These are phyloP conservation scores for Candida frijolesensis DNA, from an alignment of 1,139 yeast species.

Conservation along the genomic window DNA sequence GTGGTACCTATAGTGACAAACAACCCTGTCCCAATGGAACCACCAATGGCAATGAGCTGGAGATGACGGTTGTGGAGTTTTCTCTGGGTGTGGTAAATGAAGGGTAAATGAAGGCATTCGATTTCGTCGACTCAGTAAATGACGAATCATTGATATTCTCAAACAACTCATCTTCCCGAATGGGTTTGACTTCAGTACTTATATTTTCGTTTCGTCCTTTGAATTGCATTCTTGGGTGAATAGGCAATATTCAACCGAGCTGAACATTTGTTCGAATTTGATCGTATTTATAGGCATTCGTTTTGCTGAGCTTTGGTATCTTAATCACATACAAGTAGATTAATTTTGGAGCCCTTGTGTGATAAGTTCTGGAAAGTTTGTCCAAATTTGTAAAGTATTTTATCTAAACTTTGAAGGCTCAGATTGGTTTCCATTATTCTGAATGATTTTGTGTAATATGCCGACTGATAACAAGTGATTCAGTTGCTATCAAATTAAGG, in stretches of 20 bases:
- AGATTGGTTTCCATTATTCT: not conserved
- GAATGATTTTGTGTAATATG: not conserved
- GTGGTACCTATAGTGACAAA: slow-evolving; percentile 50
- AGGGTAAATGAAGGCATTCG: not conserved
- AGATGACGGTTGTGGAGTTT: slow-evolving; percentile 48
- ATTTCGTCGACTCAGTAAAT: too few relatives aligned
- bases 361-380: not conserved
- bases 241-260: not conserved
- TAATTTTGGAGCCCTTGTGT: not conserved
- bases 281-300: not conserved
- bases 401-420: not conserved
- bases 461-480: not conserved
- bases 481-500: too few relatives aligned
- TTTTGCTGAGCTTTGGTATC: not conserved
- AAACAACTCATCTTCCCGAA: not conserved
- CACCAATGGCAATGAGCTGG: slow-evolving; percentile 67
- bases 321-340: not conserved
- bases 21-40: slow-evolving; percentile 66
- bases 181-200: not conserved
- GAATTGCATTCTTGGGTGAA: not conserved
- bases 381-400: not conserved
- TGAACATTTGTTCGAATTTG: not conserved
- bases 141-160: not conserved
- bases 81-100: slow-evolving; percentile 4
- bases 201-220: not conserved